A percentile compares a stretch with the other conserved stretches of the same genome.
Conservation (phyloP, 352 stramenopile species). For the Phytophthora hibernalis region DNA sequence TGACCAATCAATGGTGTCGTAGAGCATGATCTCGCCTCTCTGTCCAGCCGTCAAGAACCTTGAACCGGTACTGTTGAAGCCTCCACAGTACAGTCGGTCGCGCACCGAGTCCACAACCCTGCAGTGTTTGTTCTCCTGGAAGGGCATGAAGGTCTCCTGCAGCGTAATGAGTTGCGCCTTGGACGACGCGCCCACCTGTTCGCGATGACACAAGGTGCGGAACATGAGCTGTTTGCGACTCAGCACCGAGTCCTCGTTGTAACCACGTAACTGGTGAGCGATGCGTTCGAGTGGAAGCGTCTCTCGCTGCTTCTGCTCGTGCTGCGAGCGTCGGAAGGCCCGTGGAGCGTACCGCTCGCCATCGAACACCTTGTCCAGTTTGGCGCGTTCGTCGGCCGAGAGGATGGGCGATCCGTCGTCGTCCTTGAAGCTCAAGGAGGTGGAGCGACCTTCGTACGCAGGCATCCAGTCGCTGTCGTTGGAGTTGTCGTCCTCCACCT, state of each 20-base stretch:
- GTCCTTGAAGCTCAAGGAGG: conserved; percentile 35
- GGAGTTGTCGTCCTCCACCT: conserved; percentile 40
- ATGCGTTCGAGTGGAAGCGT: conserved; percentile 64
- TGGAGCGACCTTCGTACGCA: conserved; percentile 35
- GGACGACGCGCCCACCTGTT: conserved; percentile 68
- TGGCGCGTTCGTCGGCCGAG: conserved; percentile 52
- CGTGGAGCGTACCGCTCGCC: conserved; percentile 65
- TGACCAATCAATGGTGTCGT: conserved; percentile 79
- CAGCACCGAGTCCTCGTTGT: conserved; percentile 39
- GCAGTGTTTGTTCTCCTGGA: conserved; percentile 82
- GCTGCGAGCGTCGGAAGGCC: conserved; percentile 66
- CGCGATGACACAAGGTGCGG: conserved; percentile 68
- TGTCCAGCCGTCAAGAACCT: conserved; percentile 80
- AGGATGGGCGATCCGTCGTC: conserved; percentile 47
- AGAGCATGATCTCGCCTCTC: conserved; percentile 70
- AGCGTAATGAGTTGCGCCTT: conserved; percentile 72
- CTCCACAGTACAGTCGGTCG: conserved; percentile 82
- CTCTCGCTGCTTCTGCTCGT: conserved; percentile 63
- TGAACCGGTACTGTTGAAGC: conserved; percentile 74
- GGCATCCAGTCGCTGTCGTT: conserved; percentile 40
- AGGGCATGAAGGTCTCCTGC: conserved; percentile 85
- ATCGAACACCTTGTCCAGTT: conserved; percentile 74
- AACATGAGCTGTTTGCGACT: conserved; percentile 54
- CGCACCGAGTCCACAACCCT: conserved; percentile 71
- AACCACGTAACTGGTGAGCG: conserved; percentile 68